Base-by-base conservation (phyloP, 768 basidiomycete genomes). In the Zangia roseola region DNA sequence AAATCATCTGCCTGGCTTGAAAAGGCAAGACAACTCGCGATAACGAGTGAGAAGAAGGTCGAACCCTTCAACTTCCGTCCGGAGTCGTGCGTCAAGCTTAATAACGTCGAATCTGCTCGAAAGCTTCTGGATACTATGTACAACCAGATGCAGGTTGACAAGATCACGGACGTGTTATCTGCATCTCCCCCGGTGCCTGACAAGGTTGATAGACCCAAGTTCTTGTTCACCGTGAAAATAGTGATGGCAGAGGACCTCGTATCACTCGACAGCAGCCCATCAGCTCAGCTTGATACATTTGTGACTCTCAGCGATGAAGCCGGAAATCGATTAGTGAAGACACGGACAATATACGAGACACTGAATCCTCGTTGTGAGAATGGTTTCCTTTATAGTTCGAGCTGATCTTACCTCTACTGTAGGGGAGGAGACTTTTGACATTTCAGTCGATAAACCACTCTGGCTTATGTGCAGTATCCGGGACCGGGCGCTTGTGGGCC, bases 361-460 rank as follows among this genome's bases (percentile, higher is more conserved):
- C 68, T 88, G 33, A 82, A 80, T 59, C 95, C 95, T n/a, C 80
- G 94, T 71, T 98, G 92, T 93, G 63, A 59, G 89, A 73, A 24
- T 34, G 17, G 6, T 41, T 31, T 16, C n/a, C 10, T 43, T 40
- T 37, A 23, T 33, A 12, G 2, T 40, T 28, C 38, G 40, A 12
- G 14, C 19, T 43, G 36, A 52, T 49, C 60, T 44, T 14, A 57
- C n/a, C 5, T 26, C 17, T 17, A 10, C 3, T 48, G 56, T 54
- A 94, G 91, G 97, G 97, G 94, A 97, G 52, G 94, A 99, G 67
- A 92, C 92, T 0, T 93, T 97, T 58, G 97, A 99, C 63, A 76
- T 98, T 10, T 91, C 94, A 0, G 89, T 97, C 13, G 89, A 93
- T 39, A 89, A 90, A 55, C 81, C 89, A n/a, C 75, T 97, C 4